These are phyloP conservation scores for Malus fusca DNA, from an alignment of 306 rosid genomes.

Conservation along the genomic window DNA sequence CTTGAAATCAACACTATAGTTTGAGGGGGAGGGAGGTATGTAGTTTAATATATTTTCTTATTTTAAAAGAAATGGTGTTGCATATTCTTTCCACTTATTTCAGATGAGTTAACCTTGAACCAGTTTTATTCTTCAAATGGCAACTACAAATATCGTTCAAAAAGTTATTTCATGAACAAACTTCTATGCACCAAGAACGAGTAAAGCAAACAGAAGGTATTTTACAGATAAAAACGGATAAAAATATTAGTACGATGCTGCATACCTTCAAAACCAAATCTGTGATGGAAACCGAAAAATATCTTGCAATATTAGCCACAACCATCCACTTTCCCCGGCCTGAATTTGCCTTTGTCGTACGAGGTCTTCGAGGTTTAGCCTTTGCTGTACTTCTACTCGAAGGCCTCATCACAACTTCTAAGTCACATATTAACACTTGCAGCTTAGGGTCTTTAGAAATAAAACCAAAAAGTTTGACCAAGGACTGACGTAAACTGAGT, in stretches of 20 bases:
- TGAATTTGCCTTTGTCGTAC: constrained; percentile 57
- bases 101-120: neutral
- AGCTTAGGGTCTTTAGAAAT: constrained; percentile 90
- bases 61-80: neutral
- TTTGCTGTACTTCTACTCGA: constrained; percentile 48
- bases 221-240: neutral
- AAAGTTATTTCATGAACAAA: neutral
- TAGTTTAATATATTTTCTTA: neutral
- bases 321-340: constrained; percentile 96
- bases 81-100: neutral
- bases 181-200: neutral
- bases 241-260: neutral
- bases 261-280: constrained; percentile 89
- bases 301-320: constrained; percentile 80
- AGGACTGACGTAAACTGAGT: constrained; percentile 86
- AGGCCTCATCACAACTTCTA: constrained; percentile 87
- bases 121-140: neutral
- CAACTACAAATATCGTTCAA: neutral
- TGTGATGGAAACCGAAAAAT: constrained; percentile 77
- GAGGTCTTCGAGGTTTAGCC: constrained; percentile 58
- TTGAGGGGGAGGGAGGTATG: neutral
- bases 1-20: neutral
- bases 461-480: constrained; percentile 79
- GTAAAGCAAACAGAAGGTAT: neutral
- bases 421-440: constrained; percentile 82